Evolutionary conservation across 768 basidiomycete genomes (phyloP).

Genomic region (Macrolepiota albuminosa): DNA sequence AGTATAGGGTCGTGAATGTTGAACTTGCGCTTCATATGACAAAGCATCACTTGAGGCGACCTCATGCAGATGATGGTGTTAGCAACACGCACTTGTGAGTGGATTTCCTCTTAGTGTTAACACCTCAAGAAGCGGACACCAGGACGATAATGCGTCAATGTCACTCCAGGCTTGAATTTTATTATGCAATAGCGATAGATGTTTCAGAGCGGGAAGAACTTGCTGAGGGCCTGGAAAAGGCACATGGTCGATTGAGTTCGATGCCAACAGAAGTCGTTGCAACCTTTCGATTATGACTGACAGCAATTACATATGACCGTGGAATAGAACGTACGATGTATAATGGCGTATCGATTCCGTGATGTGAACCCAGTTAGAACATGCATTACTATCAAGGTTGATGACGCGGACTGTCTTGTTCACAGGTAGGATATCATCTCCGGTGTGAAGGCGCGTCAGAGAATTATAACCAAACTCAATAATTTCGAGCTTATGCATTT

Average conservation of each 20-base stretch:
- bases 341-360: slow-evolving; percentile 40
- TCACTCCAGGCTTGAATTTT: slow-evolving; percentile 51
- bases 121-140: slow-evolving; percentile 65
- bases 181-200: slow-evolving; percentile 65
- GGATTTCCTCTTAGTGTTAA: slow-evolving; percentile 64
- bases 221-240: slow-evolving; percentile 30
- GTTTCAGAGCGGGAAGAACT: slow-evolving; percentile 36
- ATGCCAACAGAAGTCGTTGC: slow-evolving; percentile 59
- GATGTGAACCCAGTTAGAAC: slow-evolving; percentile 51
- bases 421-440: slow-evolving; percentile 15
- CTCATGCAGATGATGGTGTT: slow-evolving; percentile 3
- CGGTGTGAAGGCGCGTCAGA: slow-evolving; percentile 31
- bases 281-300: slow-evolving; percentile 40
- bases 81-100: slow-evolving; percentile 44
- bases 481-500: slow-evolving; percentile 49
- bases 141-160: slow-evolving; percentile 59
- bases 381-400: slow-evolving; percentile 69
- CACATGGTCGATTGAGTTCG: slow-evolving; percentile 53
- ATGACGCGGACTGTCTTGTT: slow-evolving; percentile 39
- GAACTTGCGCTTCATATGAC: slow-evolving; percentile 32
- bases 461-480: slow-evolving; percentile 74
- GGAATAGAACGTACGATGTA: slow-evolving; percentile 36
- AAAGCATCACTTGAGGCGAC: slow-evolving; percentile 6
- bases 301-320: slow-evolving; percentile 7
- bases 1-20: slow-evolving; percentile 50